Base-by-base conservation (phyloP, 768 basidiomycete species). In the Suillus ampliporus region DNA sequence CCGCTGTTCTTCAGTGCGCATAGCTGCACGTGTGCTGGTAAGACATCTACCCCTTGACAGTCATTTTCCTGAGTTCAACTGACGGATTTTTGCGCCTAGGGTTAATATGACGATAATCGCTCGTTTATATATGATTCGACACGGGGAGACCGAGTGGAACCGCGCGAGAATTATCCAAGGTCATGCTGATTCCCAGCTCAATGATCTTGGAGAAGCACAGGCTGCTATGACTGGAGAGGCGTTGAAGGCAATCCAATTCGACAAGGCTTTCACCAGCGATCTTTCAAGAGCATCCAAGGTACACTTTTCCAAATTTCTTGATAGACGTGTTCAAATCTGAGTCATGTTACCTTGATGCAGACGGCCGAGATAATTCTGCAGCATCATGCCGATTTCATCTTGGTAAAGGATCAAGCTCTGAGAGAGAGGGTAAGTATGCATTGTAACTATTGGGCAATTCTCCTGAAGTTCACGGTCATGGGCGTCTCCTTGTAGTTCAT, bases 111-210 rank as follows among this genome's bases (percentile, higher is more conserved):
- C 50, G 5, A 28, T 51, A 31, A 34, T 51, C 19, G 28, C 50
- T 34, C 79, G 79, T 60, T 68, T 92, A 54, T 90, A 89, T 69
- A 77, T 92, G 65, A 82, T 92, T 52, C 86, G 91, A 46, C 91
- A 94, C 67, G 91, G 90, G 28, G 90, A 94, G 78, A 94, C 91
- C 26, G 82, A 86, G 40, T 86, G 83, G 70, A 93, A 93, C 73
- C 77, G 79, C 57, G 74, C 77, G 6, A 78, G 80, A 34, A 85
- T 90, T 59, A 83, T 92, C 57, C 92, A 94, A 79, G 92, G 92
- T 40, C 92, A 94, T 13, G 68, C 85, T 60, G 89, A 94, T 75
- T 87, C 88, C 8, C 65, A 74, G 46, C 79, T 94, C 69, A 93
- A 93, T 67, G 83, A 80, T n/a, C 75, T 72, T 4, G 92, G 92